These are phyloP conservation scores for Hortiboletus rubellus DNA, from an alignment of 1,284 basidiomycete species.

Conservation along the genomic window DNA sequence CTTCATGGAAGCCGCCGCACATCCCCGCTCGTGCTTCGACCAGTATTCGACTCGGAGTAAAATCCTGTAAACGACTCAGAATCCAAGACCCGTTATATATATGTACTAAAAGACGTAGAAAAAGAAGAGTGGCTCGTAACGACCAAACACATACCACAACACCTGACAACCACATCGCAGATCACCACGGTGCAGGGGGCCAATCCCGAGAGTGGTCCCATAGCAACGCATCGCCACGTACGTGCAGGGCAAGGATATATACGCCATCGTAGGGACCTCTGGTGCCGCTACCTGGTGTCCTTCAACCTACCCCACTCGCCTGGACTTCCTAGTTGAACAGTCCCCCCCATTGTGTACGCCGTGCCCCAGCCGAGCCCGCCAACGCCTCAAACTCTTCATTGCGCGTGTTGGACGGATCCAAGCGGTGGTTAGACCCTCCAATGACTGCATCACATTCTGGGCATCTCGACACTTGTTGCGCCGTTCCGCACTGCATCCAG, in stretches of 20 bases:
- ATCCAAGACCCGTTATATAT: too few relatives aligned
- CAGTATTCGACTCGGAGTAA: too few relatives aligned
- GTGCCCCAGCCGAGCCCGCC: slow-evolving; percentile 25
- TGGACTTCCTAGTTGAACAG: too few relatives aligned
- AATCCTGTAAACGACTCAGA: too few relatives aligned
- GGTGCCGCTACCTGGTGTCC: too few relatives aligned
- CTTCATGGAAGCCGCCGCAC: too few relatives aligned
- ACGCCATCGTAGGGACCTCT: too few relatives aligned
- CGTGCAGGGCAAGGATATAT: too few relatives aligned
- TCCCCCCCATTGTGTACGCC: slow-evolving; percentile 3
- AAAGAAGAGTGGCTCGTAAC: background rate
- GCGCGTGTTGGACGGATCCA: slow-evolving; percentile 45
- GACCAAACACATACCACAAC: background rate
- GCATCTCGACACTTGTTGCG: slow-evolving; percentile 50
- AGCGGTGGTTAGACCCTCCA: slow-evolving; percentile 47
- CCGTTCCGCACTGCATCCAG: slow-evolving; percentile 50
- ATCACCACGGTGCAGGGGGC: slow-evolving; percentile 19
- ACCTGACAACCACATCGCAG: background rate
- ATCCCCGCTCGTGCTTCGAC: too few relatives aligned
- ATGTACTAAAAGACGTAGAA: background rate
- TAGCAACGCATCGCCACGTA: too few relatives aligned
- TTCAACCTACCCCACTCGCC: too few relatives aligned
- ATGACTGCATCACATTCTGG: slow-evolving; percentile 55
- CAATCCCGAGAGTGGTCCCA: too few relatives aligned
- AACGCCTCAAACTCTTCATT: slow-evolving; percentile 48